Evolutionary conservation across 805 yeast species (phyloP), one percentile per base, ranked within the genome.

Genomic region (Blastobotrys americana): DNA sequence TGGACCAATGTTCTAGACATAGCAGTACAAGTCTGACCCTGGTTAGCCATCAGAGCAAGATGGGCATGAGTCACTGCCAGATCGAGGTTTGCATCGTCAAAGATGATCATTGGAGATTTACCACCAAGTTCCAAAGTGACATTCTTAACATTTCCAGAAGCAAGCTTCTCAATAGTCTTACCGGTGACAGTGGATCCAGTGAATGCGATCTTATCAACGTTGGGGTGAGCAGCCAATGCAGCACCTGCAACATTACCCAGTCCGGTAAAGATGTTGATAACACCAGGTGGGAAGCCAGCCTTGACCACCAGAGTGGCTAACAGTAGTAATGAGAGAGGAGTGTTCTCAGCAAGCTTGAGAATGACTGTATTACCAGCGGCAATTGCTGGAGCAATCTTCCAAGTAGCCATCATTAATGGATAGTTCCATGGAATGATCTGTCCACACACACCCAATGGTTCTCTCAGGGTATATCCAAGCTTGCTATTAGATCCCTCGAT

Each of bases 21-120:
- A 23, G 96, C 96, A 58, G 89, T 82, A 69, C 97, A 89, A 46
- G 88, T 93, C 71, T 89, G 96, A 68, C 97, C 97, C 61, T 89
- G 80, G 73, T 89, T 89, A 74, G 76, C 85, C 75, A 84, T 84
- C 58, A 88, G 84, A 64, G 95, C 96, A 44, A 74, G 63, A 38
- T 84, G 74, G 53, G 86, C 80, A 71, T 78, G 76, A 51, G 78
- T 72, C 38, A 84, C 82, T 41, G 96, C 87, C 58, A 72, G 71
- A 37, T 82, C 81, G 46, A 89, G 59, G 64, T 89, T 78, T 45
- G 93, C 90, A 60, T 89, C 97, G 57, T 82, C 80, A 61, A 84
- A 87, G 38, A 89, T 81, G 53, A 89, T 78, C 64, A 83, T 81
- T 56, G 97, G 95, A 19, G 96, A 86, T 71, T 89, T 89, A 61